These are phyloP conservation scores for Mycothermus thermophilus DNA, from an alignment of 495 filamentous ascomycete genomes.

Conservation along the genomic window DNA sequence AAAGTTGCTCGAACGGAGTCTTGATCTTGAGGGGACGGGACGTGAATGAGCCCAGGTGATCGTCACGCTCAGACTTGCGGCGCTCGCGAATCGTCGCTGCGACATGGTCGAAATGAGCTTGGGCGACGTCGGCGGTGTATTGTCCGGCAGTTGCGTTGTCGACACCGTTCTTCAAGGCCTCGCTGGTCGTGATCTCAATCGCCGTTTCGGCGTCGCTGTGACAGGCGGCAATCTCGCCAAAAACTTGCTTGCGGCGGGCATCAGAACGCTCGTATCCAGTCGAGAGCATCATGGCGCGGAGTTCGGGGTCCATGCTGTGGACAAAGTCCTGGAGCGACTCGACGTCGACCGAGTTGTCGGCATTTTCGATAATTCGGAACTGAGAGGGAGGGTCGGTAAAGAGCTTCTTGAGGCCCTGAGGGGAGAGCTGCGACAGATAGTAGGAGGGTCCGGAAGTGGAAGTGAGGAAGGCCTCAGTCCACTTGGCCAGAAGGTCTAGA, in stretches of 20 bases:
- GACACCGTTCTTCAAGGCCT: not conserved
- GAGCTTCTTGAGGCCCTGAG: slow-evolving; percentile 9
- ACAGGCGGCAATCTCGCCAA: slow-evolving; percentile 1
- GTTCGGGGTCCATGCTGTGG: slow-evolving; percentile 7
- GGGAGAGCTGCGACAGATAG: slow-evolving; percentile 12
- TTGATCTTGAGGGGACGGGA: too few relatives aligned
- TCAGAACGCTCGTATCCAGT: slow-evolving; percentile 5
- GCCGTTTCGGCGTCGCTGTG: too few relatives aligned
- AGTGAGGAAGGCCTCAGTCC: slow-evolving; percentile 2
- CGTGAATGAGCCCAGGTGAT: too few relatives aligned
- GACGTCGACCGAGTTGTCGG: slow-evolving; percentile 8
- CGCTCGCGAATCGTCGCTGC: too few relatives aligned
- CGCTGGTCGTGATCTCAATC: too few relatives aligned
- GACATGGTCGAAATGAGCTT: not conserved
- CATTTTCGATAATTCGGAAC: slow-evolving; percentile 5
- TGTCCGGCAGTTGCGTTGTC: slow-evolving; percentile 1
- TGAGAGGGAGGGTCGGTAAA: slow-evolving; percentile 7
- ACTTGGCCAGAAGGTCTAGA: slow-evolving; percentile 13
- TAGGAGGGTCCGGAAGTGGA: slow-evolving; percentile 2
- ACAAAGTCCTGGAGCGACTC: not conserved
- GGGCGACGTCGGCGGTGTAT: not conserved
- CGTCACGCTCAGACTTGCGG: too few relatives aligned
- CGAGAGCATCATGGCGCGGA: slow-evolving; percentile 7
- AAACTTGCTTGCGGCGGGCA: not conserved
- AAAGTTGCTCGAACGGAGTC: too few relatives aligned